These are phyloP conservation scores for Hypoxylon trugodes DNA, from an alignment of 495 filamentous ascomycete genomes.

Conservation along the genomic window DNA sequence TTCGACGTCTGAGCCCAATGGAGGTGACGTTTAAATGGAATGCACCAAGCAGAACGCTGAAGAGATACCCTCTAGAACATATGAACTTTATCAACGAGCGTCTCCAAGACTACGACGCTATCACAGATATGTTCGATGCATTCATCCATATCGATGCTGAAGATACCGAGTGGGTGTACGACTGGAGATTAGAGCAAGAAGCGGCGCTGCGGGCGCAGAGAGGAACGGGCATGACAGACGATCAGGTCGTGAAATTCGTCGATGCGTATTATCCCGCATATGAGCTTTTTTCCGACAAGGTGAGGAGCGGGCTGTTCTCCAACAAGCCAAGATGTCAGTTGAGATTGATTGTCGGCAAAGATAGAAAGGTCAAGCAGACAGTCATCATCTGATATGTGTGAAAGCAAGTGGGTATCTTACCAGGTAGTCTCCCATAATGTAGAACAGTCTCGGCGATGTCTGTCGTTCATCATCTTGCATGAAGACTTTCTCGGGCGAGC, in stretches of 20 bases:
- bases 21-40: slow-evolving; percentile 66
- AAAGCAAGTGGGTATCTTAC: slow-evolving; percentile 40
- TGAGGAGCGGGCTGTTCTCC: slow-evolving; percentile 71
- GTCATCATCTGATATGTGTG: slow-evolving; percentile 57
- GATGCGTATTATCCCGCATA: slow-evolving; percentile 69
- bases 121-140: slow-evolving; percentile 79
- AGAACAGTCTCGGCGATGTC: slow-evolving; percentile 5
- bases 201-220: slow-evolving; percentile 67
- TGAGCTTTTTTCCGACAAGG: slow-evolving; percentile 74
- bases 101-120: slow-evolving; percentile 71
- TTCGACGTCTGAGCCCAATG: slow-evolving; percentile 67
- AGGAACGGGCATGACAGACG: slow-evolving; percentile 74
- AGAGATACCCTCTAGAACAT: slow-evolving; percentile 70
- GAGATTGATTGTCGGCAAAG: slow-evolving; percentile 73
- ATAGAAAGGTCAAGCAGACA: slow-evolving; percentile 68
- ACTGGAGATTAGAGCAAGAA: slow-evolving; percentile 89
- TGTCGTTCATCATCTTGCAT: slow-evolving; percentile 7
- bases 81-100: slow-evolving; percentile 76
- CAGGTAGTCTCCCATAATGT: slow-evolving; percentile 21
- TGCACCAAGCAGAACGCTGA: slow-evolving; percentile 58
- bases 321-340: slow-evolving; percentile 66
- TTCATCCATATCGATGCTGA: slow-evolving; percentile 91
- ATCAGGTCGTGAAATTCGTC: slow-evolving; percentile 61
- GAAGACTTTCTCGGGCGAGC: slow-evolving; percentile 5
- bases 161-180: slow-evolving; percentile 79